Percentiles rank a stretch among this genome's conserved stretches.
Evolutionary conservation across 805 yeast genomes (phyloP).

Genomic region (Starmerella bombicola): DNA sequence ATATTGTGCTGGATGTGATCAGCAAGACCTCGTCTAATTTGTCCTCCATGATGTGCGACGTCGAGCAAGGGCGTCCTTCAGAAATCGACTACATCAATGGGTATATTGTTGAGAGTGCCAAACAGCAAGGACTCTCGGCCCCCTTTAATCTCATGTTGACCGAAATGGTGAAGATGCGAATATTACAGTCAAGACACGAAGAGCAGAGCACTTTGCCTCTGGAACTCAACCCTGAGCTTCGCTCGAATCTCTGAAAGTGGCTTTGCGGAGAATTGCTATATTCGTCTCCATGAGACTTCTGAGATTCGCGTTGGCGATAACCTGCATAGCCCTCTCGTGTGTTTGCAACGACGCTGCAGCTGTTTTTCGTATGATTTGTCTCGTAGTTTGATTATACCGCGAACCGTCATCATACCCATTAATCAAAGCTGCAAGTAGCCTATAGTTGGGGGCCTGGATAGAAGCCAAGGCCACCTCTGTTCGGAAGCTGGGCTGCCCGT

Average conservation of each 20-base stretch:
- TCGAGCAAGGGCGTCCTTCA: constrained; percentile 41
- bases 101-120: constrained; percentile 48
- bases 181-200: constrained; percentile 14
- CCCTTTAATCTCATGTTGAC: constrained; percentile 37
- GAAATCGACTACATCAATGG: constrained; percentile 84
- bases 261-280: too few relatives aligned
- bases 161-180: constrained; percentile 33
- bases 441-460: constrained; percentile 1
- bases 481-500: constrained; percentile 39
- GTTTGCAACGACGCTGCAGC: too few relatives aligned
- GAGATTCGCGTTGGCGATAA: too few relatives aligned
- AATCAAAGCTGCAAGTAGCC: constrained; percentile 9
- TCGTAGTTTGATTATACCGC: constrained; percentile 2
- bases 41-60: constrained; percentile 63
- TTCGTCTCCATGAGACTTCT: too few relatives aligned
- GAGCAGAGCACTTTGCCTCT: constrained; percentile 7
- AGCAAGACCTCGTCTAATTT: constrained; percentile 44
- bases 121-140: constrained; percentile 33
- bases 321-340: too few relatives aligned
- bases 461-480: constrained; percentile 61
- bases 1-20: constrained; percentile 33
- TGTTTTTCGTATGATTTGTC: too few relatives aligned
- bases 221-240: too few relatives aligned
- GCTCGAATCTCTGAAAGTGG: too few relatives aligned
- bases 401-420: constrained; percentile 15